Evolutionary conservation across 2,329 filamentous ascomycete genomes (phyloP), one percentile per base, ranked within the genome.

Genomic region (Fusarium metavorans): DNA sequence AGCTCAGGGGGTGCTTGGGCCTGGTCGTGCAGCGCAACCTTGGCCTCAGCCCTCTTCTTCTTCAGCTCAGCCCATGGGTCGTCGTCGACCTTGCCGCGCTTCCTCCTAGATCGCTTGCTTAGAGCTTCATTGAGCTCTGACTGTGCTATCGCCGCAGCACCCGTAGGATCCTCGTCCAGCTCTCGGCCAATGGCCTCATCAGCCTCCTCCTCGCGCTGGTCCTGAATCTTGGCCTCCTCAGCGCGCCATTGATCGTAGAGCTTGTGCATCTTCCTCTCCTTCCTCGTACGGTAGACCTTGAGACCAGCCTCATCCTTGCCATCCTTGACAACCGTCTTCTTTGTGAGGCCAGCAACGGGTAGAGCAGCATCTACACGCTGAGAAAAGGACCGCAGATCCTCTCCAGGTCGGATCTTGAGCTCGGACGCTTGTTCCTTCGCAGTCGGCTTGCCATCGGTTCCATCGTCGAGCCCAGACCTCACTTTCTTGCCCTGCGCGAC

Each of bases 341-440:
- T 91, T 66, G 90, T 87, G 10, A 98, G 87, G 0, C 92, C 92
- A 9, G 91, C 86, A 0, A 99, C 84, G 0, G 96, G 96, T 8
- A 98, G 87, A 0, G 94, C 92, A 58, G 94, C 93, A 80, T 98
- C 93, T 8, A 99, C 97, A 34, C 95, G 91, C 13, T 92, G 90
- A 9, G 92, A 87, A 80, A 97, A 99, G 62, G 97, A 93, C 6
- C 92, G 91, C 79, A 98, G 86, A 61, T 91, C 90, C 83, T 99
- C 97, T 61, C 95, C 94, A 0, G 95, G 95, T 18, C 91, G 89
- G 73, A 98, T 98, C 57, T 90, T 94, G 0, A 91, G 92, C 4
- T 88, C 64, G 41, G 72, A 57, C 16, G 68, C 79, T 30, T 74
- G 59, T 16, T 79, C 71, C 4, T 74, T 81, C 6, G 75, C 66